Conservation (phyloP, 148 eudicot genomes). For the Spergularia marina region DNA sequence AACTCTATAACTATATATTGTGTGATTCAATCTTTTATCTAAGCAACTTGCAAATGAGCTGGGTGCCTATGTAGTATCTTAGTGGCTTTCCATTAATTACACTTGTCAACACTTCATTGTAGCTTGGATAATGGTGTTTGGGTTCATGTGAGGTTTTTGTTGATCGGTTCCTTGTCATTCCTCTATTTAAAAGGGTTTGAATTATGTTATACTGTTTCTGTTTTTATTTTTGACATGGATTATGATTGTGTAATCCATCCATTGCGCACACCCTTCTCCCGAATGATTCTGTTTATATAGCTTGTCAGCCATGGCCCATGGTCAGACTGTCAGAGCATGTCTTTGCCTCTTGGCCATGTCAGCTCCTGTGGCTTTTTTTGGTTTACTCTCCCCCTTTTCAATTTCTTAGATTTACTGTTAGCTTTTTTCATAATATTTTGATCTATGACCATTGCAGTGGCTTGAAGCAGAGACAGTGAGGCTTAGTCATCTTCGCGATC, state of each 20-base stretch:
- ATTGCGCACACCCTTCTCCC: neutral
- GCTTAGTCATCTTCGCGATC: slow-evolving; percentile 93
- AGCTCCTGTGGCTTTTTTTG: neutral
- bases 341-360: neutral
- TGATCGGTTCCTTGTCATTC: no score
- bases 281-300: neutral
- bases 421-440: neutral
- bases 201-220: no score
- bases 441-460: slow-evolving; percentile 58
- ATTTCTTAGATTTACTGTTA: neutral
- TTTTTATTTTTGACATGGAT: no score
- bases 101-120: no score
- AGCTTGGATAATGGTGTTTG: no score
- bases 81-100: no score
- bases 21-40: neutral
- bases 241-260: no score
- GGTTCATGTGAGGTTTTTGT: no score
- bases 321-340: neutral
- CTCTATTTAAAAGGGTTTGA: no score
- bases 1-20: neutral
- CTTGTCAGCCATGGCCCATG: neutral
- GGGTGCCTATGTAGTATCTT: no score
- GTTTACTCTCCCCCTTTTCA: neutral
- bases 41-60: no score
- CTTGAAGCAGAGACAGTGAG: slow-evolving; percentile 73